Percentiles rank a stretch among this genome's conserved stretches.
Evolutionary conservation across 352 stramenopile genomes (phyloP).

Genomic region (Hyaloperonospora arabidopsidis): DNA sequence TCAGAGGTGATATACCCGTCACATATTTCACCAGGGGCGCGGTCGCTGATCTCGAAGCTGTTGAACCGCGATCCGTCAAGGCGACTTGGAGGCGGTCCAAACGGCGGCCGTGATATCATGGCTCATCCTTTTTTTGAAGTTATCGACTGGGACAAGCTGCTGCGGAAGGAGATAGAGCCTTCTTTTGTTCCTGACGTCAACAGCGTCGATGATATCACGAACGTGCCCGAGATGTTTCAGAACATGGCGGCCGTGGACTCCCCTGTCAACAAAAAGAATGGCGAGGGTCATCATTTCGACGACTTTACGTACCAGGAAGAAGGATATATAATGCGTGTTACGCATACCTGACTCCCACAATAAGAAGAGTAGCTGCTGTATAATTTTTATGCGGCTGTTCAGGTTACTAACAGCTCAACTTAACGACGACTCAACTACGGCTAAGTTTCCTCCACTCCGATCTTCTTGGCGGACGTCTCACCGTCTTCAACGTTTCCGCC

Average conservation of each 20-base stretch:
- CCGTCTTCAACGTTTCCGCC: neutral
- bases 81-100: slow-evolving; percentile 86
- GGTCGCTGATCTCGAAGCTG: slow-evolving; percentile 82
- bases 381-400: slow-evolving; percentile 13
- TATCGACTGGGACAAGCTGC: slow-evolving; percentile 83
- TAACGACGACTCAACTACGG: too few relatives aligned
- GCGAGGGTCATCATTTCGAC: slow-evolving; percentile 81
- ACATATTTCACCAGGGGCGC: slow-evolving; percentile 68
- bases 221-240: slow-evolving; percentile 86
- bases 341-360: slow-evolving; percentile 7
- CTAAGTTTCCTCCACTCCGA: slow-evolving; percentile 3
- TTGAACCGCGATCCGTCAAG: slow-evolving; percentile 90
- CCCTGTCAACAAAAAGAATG: slow-evolving; percentile 81
- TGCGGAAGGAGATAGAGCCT: slow-evolving; percentile 77
- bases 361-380: slow-evolving; percentile 23
- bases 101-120: slow-evolving; percentile 84
- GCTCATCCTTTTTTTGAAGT: slow-evolving; percentile 77
- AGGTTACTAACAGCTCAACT: neutral
- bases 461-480: slow-evolving; percentile 19
- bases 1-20: slow-evolving; percentile 83
- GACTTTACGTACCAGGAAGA: slow-evolving; percentile 88
- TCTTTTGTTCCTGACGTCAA: slow-evolving; percentile 74
- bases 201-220: slow-evolving; percentile 80
- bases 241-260: slow-evolving; percentile 85
- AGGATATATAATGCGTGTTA: slow-evolving; percentile 38